These are phyloP conservation scores for Leonotis leonurus DNA, from an alignment of 257 asterid genomes.

Conservation along the genomic window DNA sequence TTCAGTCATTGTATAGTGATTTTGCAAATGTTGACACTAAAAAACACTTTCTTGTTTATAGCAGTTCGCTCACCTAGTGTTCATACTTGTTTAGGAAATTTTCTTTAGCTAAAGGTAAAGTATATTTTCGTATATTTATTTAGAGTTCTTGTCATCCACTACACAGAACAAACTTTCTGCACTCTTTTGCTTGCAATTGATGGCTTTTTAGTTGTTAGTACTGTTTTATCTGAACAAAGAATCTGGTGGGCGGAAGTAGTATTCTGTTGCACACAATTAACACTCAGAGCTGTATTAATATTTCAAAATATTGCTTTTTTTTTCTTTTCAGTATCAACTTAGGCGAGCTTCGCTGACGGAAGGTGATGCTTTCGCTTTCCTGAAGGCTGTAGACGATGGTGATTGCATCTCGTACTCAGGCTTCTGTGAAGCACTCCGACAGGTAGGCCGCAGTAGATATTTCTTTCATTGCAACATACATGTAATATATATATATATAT, in stretches of 20 bases:
- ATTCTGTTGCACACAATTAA: not conserved
- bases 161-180: too few species aligned
- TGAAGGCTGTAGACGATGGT: slow-evolving; percentile 70
- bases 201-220: too few species aligned
- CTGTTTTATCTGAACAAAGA: too few species aligned
- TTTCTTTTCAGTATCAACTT: slow-evolving; percentile 71
- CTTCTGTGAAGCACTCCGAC: slow-evolving; percentile 82
- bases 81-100: too few species aligned
- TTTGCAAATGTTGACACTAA: not conserved
- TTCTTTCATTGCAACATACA: not conserved
- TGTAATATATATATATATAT: too few species aligned
- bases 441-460: slow-evolving; percentile 29
- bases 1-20: not conserved
- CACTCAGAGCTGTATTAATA: not conserved
- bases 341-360: slow-evolving; percentile 76
- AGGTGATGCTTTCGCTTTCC: slow-evolving; percentile 75
- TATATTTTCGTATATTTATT: too few species aligned
- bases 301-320: not conserved
- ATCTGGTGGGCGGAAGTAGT: too few species aligned
- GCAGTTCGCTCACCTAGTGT: not conserved
- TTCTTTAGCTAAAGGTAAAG: too few species aligned
- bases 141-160: too few species aligned
- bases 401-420: slow-evolving; percentile 72
- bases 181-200: too few species aligned
- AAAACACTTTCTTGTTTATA: not conserved